Base-by-base conservation (phyloP, 768 basidiomycete species). In the Pleurotus tuber-regium region DNA sequence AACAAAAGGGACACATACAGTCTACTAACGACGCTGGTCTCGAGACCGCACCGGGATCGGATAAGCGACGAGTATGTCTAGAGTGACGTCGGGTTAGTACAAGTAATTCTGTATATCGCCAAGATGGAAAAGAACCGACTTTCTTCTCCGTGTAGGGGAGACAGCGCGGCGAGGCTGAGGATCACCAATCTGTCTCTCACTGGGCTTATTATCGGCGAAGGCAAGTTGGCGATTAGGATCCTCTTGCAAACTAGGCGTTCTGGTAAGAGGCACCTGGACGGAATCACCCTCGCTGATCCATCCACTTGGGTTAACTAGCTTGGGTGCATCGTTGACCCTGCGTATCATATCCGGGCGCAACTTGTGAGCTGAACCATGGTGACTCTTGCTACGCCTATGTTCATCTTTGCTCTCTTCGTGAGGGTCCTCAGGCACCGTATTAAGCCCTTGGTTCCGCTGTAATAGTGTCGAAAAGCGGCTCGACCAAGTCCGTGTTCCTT, bases 341-440 rank as follows among this genome's bases (percentile, higher is more conserved):
- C 82, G 78, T 51, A 93, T 91, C 89, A 92, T 91, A 50, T 89
- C 83, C 21, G 86, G 72, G 42, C 78, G 69, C 4, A 92, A 51
- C 42, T 68, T 76, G 19, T 18, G 63, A 57, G 12, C 59, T n/a
- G n/a, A n/a, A n/a, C n/a, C n/a, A 56, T 57, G 56, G 30, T 46
- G 43, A 16, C 39, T 40, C 36, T 40, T 50, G 24, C 24, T n/a
- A 14, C 26, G 36, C 25, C 39, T 38, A n/a, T 23, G 49, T 7
- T 58, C 40, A 8, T 52, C 46, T 3, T 40, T 26, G 42, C 26
- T 54, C 2, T 57, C 50, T n/a, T 61, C 54, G 9, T 18, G 41
- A 18, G 41, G 26, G 16, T 43, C 57, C 48, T 69, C 68, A 2
- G 51, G 31, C 4, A 66, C 65, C 2, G 61, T 60, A 16, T 64